Evolutionary conservation across 805 yeast species (phyloP), one percentile per base, ranked within the genome.

Genomic region (Candida coquimbonensis): DNA sequence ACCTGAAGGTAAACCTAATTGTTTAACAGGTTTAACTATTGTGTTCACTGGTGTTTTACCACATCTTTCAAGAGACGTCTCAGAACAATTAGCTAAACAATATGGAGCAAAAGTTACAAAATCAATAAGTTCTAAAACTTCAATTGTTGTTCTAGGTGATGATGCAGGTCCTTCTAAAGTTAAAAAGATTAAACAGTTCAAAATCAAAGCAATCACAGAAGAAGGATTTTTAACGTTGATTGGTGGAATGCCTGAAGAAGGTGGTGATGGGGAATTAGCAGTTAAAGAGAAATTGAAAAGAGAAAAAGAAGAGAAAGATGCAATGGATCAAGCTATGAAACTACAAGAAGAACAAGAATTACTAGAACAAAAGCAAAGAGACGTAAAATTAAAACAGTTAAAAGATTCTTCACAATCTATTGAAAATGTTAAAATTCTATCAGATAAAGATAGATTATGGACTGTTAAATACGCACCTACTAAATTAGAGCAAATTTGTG

Each of bases 91-190:
- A 12, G 96, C 96, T 6, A 82, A 87, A 55, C 74, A 76, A 51
- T 88, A 91, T 57, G 99, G 99, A 14, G 99, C 96, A 4, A 81
- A 81, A 55, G 95, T 91, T 16, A 87, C 95, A 5, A 80, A 87
- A 54, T 77, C 96, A 0, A 83, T 91, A 25, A 85, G 93, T 46
- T 79, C 87, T 11, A 87, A 83, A 57, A 93, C 99, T 1, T 77
- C 88, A 24, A 71, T 89, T 39, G 96, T 91, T 2, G 97, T 93
- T 1, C 72, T 93, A 29, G 99, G 99, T 8, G 88, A 76, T 43
- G 97, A 93, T 53, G 98, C 99, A 3, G 99, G 99, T 0, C 97
- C 98, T 3, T 80, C 88, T n/a, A 93, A 93, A 64, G 79, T 93
- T 38, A 78, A 78, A 55, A 87, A 82, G 57, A 91, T 95, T 53